phyloP scores from a whole-genome alignment of 2,329 filamentous ascomycete species.

The Colletotrichum sojae region DNA sequence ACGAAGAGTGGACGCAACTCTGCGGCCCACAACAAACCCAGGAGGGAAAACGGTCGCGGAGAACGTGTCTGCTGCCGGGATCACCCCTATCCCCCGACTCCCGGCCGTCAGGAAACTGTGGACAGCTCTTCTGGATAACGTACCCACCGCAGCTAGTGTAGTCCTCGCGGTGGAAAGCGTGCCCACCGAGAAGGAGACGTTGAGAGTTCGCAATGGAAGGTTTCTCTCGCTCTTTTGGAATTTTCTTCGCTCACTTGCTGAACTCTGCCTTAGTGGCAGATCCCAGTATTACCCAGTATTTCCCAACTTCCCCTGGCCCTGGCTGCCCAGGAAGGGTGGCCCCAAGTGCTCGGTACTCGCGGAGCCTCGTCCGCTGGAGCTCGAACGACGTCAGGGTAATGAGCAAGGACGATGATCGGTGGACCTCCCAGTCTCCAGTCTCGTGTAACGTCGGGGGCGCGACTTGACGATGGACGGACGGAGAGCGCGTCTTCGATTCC shows the following conservation, averaged over 20 bases:
- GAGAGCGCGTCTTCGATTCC: background rate
- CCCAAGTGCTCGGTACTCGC: slow-evolving; percentile 36
- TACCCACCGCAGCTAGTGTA: slow-evolving; percentile 8
- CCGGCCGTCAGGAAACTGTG: slow-evolving; percentile 17
- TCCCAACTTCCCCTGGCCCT: slow-evolving; percentile 26
- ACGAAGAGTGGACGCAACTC: slow-evolving; percentile 9
- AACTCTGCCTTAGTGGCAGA: slow-evolving; percentile 7
- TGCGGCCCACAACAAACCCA: slow-evolving; percentile 4
- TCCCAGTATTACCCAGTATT: slow-evolving; percentile 32
- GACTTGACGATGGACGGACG: background rate
- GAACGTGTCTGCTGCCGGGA: slow-evolving; percentile 35
- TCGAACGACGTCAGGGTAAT: slow-evolving; percentile 38
- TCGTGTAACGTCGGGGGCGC: slow-evolving; percentile 31
- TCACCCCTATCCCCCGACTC: slow-evolving; percentile 20
- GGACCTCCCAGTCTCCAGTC: slow-evolving; percentile 15
- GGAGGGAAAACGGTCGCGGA: slow-evolving; percentile 18
- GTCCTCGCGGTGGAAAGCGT: background rate
- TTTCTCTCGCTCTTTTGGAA: slow-evolving; percentile 6
- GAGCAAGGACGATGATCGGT: slow-evolving; percentile 39
- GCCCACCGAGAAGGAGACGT: slow-evolving; percentile 23
- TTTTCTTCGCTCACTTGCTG: slow-evolving; percentile 13
- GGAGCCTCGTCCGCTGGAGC: slow-evolving; percentile 31
- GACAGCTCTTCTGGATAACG: slow-evolving; percentile 1
- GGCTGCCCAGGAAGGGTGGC: slow-evolving; percentile 31
- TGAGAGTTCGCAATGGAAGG: slow-evolving; percentile 32